Evolutionary conservation across 208 protist species (phyloP), one percentile per base, ranked within the genome.

Genomic region (Endotrypanum monterogeii): DNA sequence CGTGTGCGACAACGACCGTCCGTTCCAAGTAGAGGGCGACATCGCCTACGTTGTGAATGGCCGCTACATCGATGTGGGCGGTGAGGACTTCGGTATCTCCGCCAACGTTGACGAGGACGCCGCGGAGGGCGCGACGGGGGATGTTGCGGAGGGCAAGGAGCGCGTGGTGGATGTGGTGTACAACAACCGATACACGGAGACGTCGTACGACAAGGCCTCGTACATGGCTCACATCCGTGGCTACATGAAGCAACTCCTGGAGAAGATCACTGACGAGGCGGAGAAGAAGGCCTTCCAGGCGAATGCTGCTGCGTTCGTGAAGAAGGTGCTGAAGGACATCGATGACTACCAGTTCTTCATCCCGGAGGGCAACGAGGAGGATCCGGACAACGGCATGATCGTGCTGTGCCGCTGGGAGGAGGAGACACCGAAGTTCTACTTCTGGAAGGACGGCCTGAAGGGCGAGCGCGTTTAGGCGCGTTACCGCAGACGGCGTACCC

Each of bases 341-440:
- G 88, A 97, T 66, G 94, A 98, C 51, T 96, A 94, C 84, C 91
- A 96, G 84, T 98, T 97, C 86, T 98, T 91, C 83, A 96, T 96
- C 79, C 91, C 91, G 25, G 92, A 95, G 74, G 91, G 93, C 72
- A 93, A 95, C 66, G 89, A 93, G 76, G 94, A 97, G 89, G 92
- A 97, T 68, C 89, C 93, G 67, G 91, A 98, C 77, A 89, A 81
- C 75, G 94, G 91, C 80, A 87, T 97, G 80, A 95, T 97, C 80
- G 90, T 97, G 54, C 86, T 98, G 41, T 94, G 90, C 89, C 83
- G 83, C 81, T 97, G 91, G 91, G 89, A 95, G 18, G 91, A 83
- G 60, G 91, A 97, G 85, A 89, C 84, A 65, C 89, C 93, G 68
- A 74, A 82, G 79, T 95, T 97, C 83, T 95, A 95, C 90, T 92